These are phyloP conservation scores for Russula dissimulans DNA, from an alignment of 768 basidiomycete genomes.

Conservation along the genomic window DNA sequence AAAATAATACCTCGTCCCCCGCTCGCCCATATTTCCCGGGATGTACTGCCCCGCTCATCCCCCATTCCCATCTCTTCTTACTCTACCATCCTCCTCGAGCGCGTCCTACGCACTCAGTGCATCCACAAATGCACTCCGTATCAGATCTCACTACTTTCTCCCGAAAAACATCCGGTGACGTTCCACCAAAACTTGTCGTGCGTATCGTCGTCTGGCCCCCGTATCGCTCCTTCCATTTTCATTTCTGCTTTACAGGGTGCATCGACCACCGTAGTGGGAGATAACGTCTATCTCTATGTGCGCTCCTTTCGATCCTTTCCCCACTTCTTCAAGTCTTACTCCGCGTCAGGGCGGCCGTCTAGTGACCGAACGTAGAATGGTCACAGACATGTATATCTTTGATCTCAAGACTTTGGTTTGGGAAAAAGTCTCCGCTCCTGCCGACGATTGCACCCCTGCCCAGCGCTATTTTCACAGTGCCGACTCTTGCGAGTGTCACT, in stretches of 20 bases:
- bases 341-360: conserved; percentile 69
- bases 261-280: conserved; percentile 82
- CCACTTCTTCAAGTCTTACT: background rate
- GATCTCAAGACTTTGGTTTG: conserved; percentile 76
- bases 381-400: conserved; percentile 84
- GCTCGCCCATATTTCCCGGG: background rate
- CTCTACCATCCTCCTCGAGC: background rate
- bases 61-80: background rate
- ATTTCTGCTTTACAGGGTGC: conserved; percentile 48
- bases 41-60: background rate
- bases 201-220: conserved; percentile 25
- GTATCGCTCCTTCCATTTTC: background rate
- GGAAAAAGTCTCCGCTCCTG: conserved; percentile 53
- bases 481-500: conserved; percentile 55
- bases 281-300: conserved; percentile 86
- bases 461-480: conserved; percentile 94
- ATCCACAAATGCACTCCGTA: conserved; percentile 56
- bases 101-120: background rate
- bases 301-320: conserved; percentile 22
- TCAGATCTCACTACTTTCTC: conserved; percentile 85
- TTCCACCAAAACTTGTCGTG: conserved; percentile 83
- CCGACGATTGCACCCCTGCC: conserved; percentile 64
- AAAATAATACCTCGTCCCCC: background rate
- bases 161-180: conserved; percentile 74
- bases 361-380: conserved; percentile 81